Evolutionary conservation across 2,329 filamentous ascomycete genomes (phyloP).

Genomic region (Penicillium italicum): DNA sequence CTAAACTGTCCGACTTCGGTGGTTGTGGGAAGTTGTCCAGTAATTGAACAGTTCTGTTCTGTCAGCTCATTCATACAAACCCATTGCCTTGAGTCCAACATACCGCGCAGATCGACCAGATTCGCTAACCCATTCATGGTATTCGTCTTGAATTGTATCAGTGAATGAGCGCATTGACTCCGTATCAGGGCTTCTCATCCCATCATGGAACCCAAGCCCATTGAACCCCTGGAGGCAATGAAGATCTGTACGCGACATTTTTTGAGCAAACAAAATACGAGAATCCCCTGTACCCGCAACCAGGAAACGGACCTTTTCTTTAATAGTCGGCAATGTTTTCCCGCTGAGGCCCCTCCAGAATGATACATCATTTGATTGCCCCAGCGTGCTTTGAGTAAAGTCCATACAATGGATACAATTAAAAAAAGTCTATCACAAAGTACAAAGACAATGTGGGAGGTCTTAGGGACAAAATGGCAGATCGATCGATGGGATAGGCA

Average conservation of each 20-base stretch:
- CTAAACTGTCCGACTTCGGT: slow-evolving; percentile 15
- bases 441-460: slow-evolving; percentile 9
- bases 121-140: slow-evolving; percentile 22
- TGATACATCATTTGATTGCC: slow-evolving; percentile 23
- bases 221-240: neutral
- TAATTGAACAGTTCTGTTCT: slow-evolving; percentile 16
- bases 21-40: slow-evolving; percentile 26
- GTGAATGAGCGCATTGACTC: slow-evolving; percentile 21
- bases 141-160: slow-evolving; percentile 19
- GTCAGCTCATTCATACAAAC: neutral
- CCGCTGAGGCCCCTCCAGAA: neutral
- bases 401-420: slow-evolving; percentile 2
- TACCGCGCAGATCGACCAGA: slow-evolving; percentile 17
- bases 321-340: slow-evolving; percentile 9
- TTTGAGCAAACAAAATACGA: neutral
- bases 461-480: slow-evolving; percentile 10
- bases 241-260: slow-evolving; percentile 16
- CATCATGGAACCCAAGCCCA: neutral
- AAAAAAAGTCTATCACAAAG: neutral
- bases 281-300: neutral
- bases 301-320: neutral
- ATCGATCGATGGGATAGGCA: slow-evolving; percentile 16
- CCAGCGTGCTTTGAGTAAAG: neutral
- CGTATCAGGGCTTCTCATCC: slow-evolving; percentile 11
- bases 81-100: neutral